These are phyloP conservation scores for Zea mays DNA, from an alignment of 176 grass and related monocot species.

Conservation along the genomic window DNA sequence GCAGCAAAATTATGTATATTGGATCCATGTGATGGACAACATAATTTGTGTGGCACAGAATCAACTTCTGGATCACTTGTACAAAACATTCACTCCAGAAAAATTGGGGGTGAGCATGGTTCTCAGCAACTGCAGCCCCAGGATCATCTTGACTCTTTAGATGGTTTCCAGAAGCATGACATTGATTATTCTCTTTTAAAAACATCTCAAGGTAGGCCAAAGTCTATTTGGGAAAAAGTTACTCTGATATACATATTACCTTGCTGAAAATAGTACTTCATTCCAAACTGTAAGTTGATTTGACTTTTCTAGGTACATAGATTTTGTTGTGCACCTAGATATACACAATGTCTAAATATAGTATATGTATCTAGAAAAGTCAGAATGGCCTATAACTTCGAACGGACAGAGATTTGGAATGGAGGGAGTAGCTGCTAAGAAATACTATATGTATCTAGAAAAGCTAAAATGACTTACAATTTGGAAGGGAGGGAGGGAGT, in stretches of 20 bases:
- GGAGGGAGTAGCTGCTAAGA: not conserved
- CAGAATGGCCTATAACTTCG: not conserved
- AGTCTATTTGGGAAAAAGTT: constrained; percentile 26
- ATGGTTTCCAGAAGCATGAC: constrained; percentile 47
- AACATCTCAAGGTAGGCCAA: constrained; percentile 51
- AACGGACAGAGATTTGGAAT: not conserved
- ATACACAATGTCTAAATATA: not conserved
- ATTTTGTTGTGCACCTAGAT: not conserved
- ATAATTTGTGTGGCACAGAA: constrained; percentile 50
- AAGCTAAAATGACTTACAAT: not conserved
- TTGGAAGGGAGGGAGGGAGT: not conserved
- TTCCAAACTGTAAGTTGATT: not conserved
- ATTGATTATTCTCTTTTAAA: constrained; percentile 43
- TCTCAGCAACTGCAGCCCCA: constrained; percentile 25
- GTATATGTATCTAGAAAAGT: not conserved
- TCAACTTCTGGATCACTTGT: constrained; percentile 54
- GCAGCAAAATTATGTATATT: constrained; percentile 35
- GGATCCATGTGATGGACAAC: constrained; percentile 47
- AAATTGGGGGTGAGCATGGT: constrained; percentile 38
- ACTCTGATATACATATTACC: constrained; percentile 4
- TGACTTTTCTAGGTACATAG: not conserved
- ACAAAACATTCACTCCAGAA: constrained; percentile 47
- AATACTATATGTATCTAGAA: not conserved
- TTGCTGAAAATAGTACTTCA: not conserved
- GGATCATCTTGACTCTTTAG: constrained; percentile 49